Conservation (phyloP, 2,329 filamentous ascomycete species). For the Samsoniella hepiali region DNA sequence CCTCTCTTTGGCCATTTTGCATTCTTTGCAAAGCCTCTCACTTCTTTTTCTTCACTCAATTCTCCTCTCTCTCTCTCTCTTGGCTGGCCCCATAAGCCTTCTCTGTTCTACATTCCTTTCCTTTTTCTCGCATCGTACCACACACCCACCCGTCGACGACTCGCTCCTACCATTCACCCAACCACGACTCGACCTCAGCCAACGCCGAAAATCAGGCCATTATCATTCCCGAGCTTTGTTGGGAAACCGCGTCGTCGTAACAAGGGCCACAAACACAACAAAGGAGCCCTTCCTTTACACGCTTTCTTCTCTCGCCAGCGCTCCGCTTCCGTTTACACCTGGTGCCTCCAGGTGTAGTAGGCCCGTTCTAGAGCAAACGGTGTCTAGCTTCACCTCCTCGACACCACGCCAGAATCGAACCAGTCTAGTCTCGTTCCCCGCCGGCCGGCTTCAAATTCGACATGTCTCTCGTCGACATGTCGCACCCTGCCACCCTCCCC, state of each 20-base stretch:
- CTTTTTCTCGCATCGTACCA: not conserved
- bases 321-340: not conserved
- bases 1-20: constrained; percentile 1
- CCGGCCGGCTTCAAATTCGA: not conserved
- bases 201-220: not conserved
- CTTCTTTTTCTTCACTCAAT: not conserved
- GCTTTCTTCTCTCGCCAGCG: not conserved
- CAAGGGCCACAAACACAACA: not conserved
- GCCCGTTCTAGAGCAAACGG: not conserved
- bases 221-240: not conserved
- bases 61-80: not conserved
- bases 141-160: not conserved
- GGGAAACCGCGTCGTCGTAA: not conserved
- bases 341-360: not conserved
- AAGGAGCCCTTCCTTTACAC: not conserved
- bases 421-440: not conserved
- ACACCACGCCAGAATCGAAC: not conserved
- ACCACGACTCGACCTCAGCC: not conserved
- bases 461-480: constrained; percentile 15
- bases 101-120: constrained; percentile 1
- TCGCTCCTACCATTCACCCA: constrained; percentile 2
- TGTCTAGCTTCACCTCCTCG: not conserved
- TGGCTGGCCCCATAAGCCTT: not conserved
- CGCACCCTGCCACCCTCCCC: constrained; percentile 11
- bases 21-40: constrained; percentile 7